Base-by-base conservation (phyloP, 2,329 filamentous ascomycete species). In the Tolypocladium cylindrosporum region DNA sequence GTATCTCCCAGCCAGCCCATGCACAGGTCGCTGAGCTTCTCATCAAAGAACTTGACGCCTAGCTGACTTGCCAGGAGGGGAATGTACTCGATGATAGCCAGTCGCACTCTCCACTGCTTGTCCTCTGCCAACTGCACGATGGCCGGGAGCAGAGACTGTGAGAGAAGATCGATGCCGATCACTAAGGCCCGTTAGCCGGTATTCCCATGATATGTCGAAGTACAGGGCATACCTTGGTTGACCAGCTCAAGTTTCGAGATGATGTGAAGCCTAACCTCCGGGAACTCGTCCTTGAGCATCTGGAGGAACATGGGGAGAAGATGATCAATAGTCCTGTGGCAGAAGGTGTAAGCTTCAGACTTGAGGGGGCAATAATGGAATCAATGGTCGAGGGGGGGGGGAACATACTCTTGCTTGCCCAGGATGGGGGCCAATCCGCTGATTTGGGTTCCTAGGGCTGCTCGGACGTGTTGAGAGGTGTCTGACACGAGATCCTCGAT, bases 221-320 rank as follows among this genome's bases (percentile, higher is more conserved):
- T 31, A 27, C 11, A 31, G 14, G 50, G 70, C 77, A 62, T 78
- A 91, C 90, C 90, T 76, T 97, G 90, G 77, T 99, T 99, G 63
- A 99, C 94, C 62, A 95, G 84, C 77, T 99, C 95, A 57, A 99
- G 86, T 77, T 99, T 99, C n/a, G 94, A 97, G 69, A 99, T 99
- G 73, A 99, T 99, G 77, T 99, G 96, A 60, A 99, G 85, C 62
- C 94, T 89, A 55, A 99, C 94, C 71, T 99, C 94, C 27, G 94
- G 94, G 74, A 97, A 97, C 71, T 99, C 94, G 68, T 99, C 94
- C 82, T 97, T 99, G 67, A 99, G 86, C 94, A 99, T 99, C 73
- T 96, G 90, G 57, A 99, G 82, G 75, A 99, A 97, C 93, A 99
- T 99, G 57, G 94, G 94, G 51, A 99, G 84, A 51, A 99, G 85